Conservation (phyloP, 2,329 filamentous ascomycete genomes). For the Microsporum canis region DNA sequence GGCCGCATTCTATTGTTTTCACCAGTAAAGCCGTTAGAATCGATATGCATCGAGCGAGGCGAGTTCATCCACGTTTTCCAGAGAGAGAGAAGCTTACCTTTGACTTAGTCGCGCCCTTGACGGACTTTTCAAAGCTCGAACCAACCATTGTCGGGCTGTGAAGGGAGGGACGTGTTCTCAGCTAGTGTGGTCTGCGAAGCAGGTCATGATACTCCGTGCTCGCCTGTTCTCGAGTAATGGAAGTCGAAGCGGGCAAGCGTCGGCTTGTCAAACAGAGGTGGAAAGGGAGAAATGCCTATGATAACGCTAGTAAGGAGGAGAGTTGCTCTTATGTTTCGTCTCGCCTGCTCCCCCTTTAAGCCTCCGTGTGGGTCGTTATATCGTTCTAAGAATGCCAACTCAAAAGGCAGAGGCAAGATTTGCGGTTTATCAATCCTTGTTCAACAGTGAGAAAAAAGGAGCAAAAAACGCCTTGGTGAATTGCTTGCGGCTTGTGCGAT, state of each 20-base stretch:
- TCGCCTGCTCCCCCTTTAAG: slow-evolving; percentile 1
- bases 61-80: neutral
- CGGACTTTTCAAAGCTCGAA: slow-evolving; percentile 93
- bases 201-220: slow-evolving; percentile 1
- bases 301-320: neutral
- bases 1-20: slow-evolving; percentile 59
- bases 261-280: neutral
- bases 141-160: slow-evolving; percentile 35
- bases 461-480: neutral
- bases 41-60: too few species aligned
- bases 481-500: neutral
- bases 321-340: neutral
- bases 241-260: neutral
- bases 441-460: neutral
- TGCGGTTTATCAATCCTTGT: neutral
- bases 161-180: neutral
- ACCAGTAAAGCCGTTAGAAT: neutral
- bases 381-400: neutral
- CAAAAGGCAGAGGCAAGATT: neutral
- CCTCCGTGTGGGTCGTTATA: neutral
- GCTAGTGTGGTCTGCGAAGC: neutral
- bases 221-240: neutral
- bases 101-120: slow-evolving; percentile 96
- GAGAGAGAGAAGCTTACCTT: slow-evolving; percentile 50
- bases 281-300: neutral